Evolutionary conservation across 2,329 filamentous ascomycete species (phyloP), one percentile per base, ranked within the genome.

Genomic region (Phaeosphaeria sp.): DNA sequence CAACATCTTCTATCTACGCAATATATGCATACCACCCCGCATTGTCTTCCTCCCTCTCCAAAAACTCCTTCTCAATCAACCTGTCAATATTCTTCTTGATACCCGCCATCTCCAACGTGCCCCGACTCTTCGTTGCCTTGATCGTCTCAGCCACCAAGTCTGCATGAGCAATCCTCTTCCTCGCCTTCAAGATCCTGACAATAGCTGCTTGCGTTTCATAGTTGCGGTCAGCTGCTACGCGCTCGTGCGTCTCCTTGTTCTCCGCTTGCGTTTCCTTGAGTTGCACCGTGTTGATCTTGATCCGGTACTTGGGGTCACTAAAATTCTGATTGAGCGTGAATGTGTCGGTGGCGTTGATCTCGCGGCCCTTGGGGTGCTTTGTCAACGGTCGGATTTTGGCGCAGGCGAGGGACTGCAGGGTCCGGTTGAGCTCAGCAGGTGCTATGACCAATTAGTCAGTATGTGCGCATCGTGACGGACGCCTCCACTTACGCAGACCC

Each of bases 281-380:
- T 79, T 99, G 95, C 67, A 99, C 95, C 79, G 97, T 94, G 80
- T 98, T 99, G 82, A 99, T 97, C 82, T 99, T 99, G 80, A 99
- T 89, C 55, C 93, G 88, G 78, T 91, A 90, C 77, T 95, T 96
- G 20, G 89, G 85, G 72, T 97, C 90, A 2, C 81, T 81, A 78
- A 99, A 99, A 17, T 76, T 75, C 46, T 84, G 78, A 79, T 97
- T 97, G 71, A 96, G 89, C 0, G 87, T 87, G 71, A 99, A 99
- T 0, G 89, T 91, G 78, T 99, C 96, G 0, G 86, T 91, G 0
- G 82, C 72, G 57, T 85, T 85, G 65, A 99, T 88, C 0, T 99
- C 93, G 54, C 89, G 87, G 52, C 91, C 90, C 77, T 91, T 93
- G 36, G 95, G 95, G 60, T 89, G 86, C 78, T 99, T 99, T 44